Evolutionary conservation across 768 basidiomycete genomes (phyloP).

Genomic region (Mycena olivaceomarginata): DNA sequence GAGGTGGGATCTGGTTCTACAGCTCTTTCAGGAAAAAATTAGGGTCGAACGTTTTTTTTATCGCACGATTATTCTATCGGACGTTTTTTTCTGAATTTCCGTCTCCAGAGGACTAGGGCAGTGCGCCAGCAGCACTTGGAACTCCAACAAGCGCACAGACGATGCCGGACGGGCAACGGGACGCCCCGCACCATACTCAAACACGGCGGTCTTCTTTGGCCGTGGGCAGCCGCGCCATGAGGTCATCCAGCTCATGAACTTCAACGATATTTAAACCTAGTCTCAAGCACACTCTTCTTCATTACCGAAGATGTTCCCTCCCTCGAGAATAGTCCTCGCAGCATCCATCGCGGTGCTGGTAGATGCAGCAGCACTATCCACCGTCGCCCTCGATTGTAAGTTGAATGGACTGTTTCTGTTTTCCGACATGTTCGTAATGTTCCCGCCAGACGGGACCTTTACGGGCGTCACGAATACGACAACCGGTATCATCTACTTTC

Average conservation of each 20-base stretch:
- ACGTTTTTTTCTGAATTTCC: too few species aligned
- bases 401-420: background rate
- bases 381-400: constrained; percentile 47
- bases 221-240: constrained; percentile 9
- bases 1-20: too few species aligned
- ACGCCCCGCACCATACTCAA: background rate
- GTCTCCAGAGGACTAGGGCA: too few species aligned
- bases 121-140: too few species aligned
- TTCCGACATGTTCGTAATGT: background rate
- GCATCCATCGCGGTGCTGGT: background rate
- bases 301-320: background rate
- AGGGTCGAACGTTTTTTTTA: too few species aligned
- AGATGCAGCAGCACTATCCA: constrained; percentile 32
- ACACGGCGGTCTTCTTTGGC: background rate
- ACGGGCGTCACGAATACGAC: constrained; percentile 54
- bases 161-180: too few species aligned
- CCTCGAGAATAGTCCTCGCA: background rate
- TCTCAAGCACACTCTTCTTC: background rate
- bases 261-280: background rate
- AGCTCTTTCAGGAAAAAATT: too few species aligned
- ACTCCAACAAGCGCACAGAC: too few species aligned
- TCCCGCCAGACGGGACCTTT: constrained; percentile 56
- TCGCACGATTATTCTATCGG: too few species aligned
- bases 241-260: background rate
- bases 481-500: constrained; percentile 59